A percentile compares a stretch with the other conserved stretches of the same genome.
phyloP scores from a whole-genome alignment of 1,139 yeast genomes.

The Suhomyces guaymorum region DNA sequence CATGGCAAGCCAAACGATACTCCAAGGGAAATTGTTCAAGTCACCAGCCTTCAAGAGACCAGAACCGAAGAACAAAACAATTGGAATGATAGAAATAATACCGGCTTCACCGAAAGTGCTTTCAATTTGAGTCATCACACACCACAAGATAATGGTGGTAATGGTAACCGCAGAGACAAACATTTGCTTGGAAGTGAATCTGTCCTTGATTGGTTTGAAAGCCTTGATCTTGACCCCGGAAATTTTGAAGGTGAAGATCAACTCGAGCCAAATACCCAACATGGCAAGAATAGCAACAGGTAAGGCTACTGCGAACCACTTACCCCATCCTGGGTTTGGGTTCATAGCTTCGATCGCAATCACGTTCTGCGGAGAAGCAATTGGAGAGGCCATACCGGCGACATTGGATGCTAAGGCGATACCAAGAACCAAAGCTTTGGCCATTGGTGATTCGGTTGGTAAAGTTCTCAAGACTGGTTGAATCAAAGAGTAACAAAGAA shows the following conservation, averaged over 20 bases:
- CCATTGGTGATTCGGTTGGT: conserved; percentile 75
- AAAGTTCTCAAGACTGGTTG: conserved; percentile 84
- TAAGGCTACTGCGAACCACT: conserved; percentile 85
- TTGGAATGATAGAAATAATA: conserved; percentile 80
- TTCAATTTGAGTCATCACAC: conserved; percentile 66
- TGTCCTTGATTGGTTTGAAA: conserved; percentile 67
- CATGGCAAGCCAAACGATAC: conserved; percentile 90
- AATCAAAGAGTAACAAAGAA: conserved; percentile 82
- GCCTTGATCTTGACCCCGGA: conserved; percentile 47
- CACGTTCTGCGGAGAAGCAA: conserved; percentile 93
- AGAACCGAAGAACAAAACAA: conserved; percentile 82
- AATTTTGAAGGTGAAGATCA: conserved; percentile 68
- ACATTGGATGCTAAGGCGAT: conserved; percentile 89
- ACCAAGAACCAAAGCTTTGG: conserved; percentile 82
- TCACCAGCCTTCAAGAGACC: conserved; percentile 83
- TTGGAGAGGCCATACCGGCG: conserved; percentile 97
- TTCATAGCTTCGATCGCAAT: conserved; percentile 84
- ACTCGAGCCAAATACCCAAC: conserved; percentile 67
- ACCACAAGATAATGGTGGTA: conserved; percentile 80
- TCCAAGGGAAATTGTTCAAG: conserved; percentile 92
- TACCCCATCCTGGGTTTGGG: conserved; percentile 92
- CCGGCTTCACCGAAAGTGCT: conserved; percentile 86
- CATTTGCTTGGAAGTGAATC: conserved; percentile 70
- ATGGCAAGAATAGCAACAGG: conserved; percentile 72
- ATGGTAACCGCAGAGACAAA: conserved; percentile 67